A percentile compares a stretch with the other conserved stretches of the same genome.
Evolutionary conservation across 441 rosid genomes (phyloP).

Genomic region (Pelargonium australe): DNA sequence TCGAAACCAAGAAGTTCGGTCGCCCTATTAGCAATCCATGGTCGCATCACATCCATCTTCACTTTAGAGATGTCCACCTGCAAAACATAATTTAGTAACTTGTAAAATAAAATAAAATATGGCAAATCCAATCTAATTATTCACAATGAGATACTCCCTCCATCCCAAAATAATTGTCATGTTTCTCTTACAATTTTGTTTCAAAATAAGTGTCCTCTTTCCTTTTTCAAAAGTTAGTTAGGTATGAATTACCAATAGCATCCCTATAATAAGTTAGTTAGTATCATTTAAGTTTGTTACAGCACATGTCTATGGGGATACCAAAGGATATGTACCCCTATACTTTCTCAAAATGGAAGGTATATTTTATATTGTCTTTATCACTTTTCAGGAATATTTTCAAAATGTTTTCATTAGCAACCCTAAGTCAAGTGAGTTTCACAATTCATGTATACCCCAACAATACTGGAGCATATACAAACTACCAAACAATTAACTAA

Average conservation of each 20-base stretch:
- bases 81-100: neutral
- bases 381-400: neutral
- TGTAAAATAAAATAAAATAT: neutral
- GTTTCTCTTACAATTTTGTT: too few species aligned
- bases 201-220: too few species aligned
- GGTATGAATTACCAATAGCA: too few species aligned
- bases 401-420: neutral
- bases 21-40: constrained; percentile 90
- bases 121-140: neutral
- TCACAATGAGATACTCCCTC: neutral
- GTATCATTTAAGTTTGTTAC: too few species aligned
- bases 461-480: neutral
- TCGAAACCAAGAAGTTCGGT: constrained; percentile 95
- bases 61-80: constrained; percentile 87
- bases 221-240: too few species aligned
- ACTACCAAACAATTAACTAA: neutral
- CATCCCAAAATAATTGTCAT: too few species aligned
- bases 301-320: too few species aligned
- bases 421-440: neutral
- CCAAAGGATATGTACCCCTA: too few species aligned
- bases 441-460: neutral
- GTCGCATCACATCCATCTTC: constrained; percentile 87
- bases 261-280: too few species aligned
- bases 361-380: too few species aligned
- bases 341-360: too few species aligned